These are phyloP conservation scores for Colletotrichum cuscutae DNA, from an alignment of 2,329 filamentous ascomycete genomes.

Conservation along the genomic window DNA sequence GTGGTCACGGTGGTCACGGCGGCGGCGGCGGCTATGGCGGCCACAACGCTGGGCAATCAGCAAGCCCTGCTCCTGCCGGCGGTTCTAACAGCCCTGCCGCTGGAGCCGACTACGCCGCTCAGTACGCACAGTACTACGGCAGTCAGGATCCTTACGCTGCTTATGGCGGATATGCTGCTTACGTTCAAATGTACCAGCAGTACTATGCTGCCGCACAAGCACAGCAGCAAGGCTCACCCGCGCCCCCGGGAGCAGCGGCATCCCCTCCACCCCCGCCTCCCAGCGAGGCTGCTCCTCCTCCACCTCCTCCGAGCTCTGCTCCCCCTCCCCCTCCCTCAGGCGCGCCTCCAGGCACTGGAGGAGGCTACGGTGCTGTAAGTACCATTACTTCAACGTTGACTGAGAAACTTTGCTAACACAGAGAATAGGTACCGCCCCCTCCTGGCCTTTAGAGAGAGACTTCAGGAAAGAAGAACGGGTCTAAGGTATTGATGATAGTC, in stretches of 20 bases:
- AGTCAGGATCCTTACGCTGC: slow-evolving; percentile 85
- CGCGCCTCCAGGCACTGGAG: slow-evolving; percentile 60
- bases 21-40: slow-evolving; percentile 45
- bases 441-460: slow-evolving; percentile 58
- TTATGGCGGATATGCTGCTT: slow-evolving; percentile 88
- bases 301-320: slow-evolving; percentile 65
- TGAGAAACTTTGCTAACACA: background rate
- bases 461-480: slow-evolving; percentile 44
- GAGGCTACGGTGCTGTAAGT: slow-evolving; percentile 72
- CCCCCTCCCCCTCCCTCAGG: slow-evolving; percentile 64
- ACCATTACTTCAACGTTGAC: background rate
- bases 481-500: background rate
- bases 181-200: slow-evolving; percentile 79
- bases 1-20: slow-evolving; percentile 50
- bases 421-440: slow-evolving; percentile 65
- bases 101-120: slow-evolving; percentile 74
- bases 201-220: slow-evolving; percentile 69
- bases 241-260: slow-evolving; percentile 58
- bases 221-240: slow-evolving; percentile 55
- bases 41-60: slow-evolving; percentile 27
- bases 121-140: slow-evolving; percentile 86
- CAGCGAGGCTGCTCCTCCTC: slow-evolving; percentile 70
- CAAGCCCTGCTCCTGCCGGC: slow-evolving; percentile 41
- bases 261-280: slow-evolving; percentile 69
- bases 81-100: slow-evolving; percentile 49